phyloP scores from a whole-genome alignment of 768 basidiomycete genomes.

The Daedaleopsis sinensis region DNA sequence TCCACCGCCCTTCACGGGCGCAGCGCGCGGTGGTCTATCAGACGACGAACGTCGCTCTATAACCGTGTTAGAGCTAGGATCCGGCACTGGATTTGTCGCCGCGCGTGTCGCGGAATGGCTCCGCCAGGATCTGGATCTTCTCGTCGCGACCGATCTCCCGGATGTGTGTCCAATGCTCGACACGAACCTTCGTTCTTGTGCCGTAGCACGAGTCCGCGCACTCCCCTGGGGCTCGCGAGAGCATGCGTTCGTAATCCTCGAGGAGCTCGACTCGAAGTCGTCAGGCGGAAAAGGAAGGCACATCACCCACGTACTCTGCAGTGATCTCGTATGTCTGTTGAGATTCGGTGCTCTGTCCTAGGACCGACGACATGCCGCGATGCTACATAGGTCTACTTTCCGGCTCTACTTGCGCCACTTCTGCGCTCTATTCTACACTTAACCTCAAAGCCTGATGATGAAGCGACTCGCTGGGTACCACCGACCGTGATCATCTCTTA shows the following conservation, averaged over 20 bases:
- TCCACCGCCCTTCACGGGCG: slow-evolving; percentile 38
- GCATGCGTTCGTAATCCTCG: slow-evolving; percentile 45
- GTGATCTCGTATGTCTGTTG: slow-evolving; percentile 69
- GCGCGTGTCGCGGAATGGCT: slow-evolving; percentile 51
- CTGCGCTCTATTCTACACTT: slow-evolving; percentile 75
- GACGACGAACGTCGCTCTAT: slow-evolving; percentile 11
- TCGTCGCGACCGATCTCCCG: slow-evolving; percentile 74
- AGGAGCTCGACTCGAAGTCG: slow-evolving; percentile 36
- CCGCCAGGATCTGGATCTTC: slow-evolving; percentile 24
- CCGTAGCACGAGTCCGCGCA: slow-evolving; percentile 49
- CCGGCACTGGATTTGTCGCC: slow-evolving; percentile 71
- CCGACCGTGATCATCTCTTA: slow-evolving; percentile 68
- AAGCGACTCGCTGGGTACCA: slow-evolving; percentile 1
- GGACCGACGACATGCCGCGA: neutral
- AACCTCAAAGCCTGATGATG: slow-evolving; percentile 53
- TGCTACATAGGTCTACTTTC: slow-evolving; percentile 84
- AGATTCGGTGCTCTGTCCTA: neutral
- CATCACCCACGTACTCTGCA: slow-evolving; percentile 75
- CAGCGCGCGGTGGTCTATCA: no score
- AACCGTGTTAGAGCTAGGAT: slow-evolving; percentile 74
- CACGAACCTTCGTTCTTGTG: slow-evolving; percentile 36
- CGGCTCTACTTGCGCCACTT: slow-evolving; percentile 76
- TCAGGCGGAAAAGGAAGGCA: slow-evolving; percentile 1
- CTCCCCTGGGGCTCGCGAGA: slow-evolving; percentile 69
- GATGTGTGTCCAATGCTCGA: slow-evolving; percentile 64